Evolutionary conservation across 2,329 filamentous ascomycete species (phyloP).

Genomic region (Daldinia sp.): DNA sequence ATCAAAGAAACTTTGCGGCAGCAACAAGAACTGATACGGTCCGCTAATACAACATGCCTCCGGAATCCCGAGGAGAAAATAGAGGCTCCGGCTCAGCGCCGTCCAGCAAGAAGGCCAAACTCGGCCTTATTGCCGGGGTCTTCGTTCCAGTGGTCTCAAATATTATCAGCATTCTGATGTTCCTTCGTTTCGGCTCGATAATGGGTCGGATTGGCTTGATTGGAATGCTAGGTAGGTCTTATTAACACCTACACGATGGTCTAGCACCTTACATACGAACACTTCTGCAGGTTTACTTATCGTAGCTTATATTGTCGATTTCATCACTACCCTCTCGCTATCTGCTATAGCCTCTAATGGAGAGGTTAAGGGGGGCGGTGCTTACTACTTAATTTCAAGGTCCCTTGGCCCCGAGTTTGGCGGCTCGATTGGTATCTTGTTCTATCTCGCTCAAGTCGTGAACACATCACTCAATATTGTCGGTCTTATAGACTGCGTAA

Average conservation of each 20-base stretch:
- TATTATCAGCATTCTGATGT: conserved; percentile 92
- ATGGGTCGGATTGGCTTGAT: conserved; percentile 83
- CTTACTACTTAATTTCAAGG: conserved; percentile 89
- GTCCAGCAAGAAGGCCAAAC: conserved; percentile 66
- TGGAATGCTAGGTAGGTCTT: conserved; percentile 78
- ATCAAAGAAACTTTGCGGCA: not conserved
- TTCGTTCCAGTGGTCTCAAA: conserved; percentile 92
- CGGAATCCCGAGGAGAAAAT: conserved; percentile 41
- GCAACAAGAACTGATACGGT: not conserved
- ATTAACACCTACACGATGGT: conserved; percentile 9
- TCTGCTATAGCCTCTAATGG: conserved; percentile 92
- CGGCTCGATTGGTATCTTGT: conserved; percentile 87
- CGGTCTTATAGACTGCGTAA: conserved; percentile 84
- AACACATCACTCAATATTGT: conserved; percentile 91
- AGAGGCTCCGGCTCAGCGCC: conserved; percentile 48
- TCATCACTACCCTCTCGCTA: conserved; percentile 87
- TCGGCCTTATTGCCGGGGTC: conserved; percentile 82
- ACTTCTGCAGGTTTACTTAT: conserved; percentile 72
- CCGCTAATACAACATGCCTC: conserved; percentile 40
- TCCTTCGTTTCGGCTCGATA: conserved; percentile 87
- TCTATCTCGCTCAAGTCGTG: conserved; percentile 89
- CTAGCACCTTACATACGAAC: conserved; percentile 16
- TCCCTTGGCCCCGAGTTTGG: conserved; percentile 90
- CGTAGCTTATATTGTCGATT: conserved; percentile 81
- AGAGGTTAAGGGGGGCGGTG: conserved; percentile 86